Conservation (phyloP, 441 rosid species). For the Croton setiger region DNA sequence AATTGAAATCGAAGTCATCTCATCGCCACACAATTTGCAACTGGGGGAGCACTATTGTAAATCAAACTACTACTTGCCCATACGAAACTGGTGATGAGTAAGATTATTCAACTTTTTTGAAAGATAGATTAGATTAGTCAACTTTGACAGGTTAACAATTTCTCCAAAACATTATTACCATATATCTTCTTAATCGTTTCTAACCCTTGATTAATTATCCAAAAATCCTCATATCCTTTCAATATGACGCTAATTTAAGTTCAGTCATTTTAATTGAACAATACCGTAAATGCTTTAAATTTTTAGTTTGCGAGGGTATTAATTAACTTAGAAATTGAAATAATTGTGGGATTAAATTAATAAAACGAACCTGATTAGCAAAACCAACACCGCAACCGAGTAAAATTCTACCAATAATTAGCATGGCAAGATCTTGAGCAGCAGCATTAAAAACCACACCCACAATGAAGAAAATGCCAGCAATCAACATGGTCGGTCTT, state of each 20-base stretch:
- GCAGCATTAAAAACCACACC: conserved; percentile 70
- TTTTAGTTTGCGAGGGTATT: too few species aligned
- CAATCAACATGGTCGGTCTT: conserved; percentile 75
- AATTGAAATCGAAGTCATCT: not conserved
- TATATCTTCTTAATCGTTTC: not conserved
- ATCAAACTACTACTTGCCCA: too few species aligned
- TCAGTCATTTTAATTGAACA: too few species aligned
- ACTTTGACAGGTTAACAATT: not conserved
- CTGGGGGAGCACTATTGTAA: too few species aligned
- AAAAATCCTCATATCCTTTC: too few species aligned
- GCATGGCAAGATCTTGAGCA: conserved; percentile 82
- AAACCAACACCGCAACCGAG: conserved; percentile 96
- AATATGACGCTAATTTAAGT: too few species aligned
- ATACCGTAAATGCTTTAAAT: too few species aligned
- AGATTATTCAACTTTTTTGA: too few species aligned
- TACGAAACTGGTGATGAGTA: too few species aligned
- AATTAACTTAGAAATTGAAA: not conserved
- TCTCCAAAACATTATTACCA: not conserved
- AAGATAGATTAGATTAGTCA: not conserved
- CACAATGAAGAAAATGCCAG: conserved; percentile 65
- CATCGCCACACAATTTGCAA: too few species aligned
- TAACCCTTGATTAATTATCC: not conserved
- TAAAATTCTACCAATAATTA: conserved; percentile 75
- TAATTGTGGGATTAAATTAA: not conserved
- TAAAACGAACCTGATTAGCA: conserved; percentile 60